Base-by-base conservation (phyloP, 2,329 filamentous ascomycete species). In the Coniochaeta prunicola region DNA sequence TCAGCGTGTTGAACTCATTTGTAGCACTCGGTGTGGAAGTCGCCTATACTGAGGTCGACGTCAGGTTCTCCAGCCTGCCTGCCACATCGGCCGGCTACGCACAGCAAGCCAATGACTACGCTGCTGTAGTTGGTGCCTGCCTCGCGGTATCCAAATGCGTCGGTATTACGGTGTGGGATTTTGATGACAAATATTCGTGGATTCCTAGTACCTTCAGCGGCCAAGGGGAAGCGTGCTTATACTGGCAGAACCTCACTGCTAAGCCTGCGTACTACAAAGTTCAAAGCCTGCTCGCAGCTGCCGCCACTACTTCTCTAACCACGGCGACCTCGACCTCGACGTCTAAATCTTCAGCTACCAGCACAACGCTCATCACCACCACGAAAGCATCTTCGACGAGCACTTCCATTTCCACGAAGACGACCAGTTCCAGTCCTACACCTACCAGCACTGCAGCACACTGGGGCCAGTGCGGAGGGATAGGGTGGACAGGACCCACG, bases 1-100 rank as follows among this genome's bases (percentile, higher is more conserved):
- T 73, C 33, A 71, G 74, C 0, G 76, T 77, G 15, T 78, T 85
- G 57, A 66, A 73, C 54, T 72, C 77, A 45, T 87, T 83, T 72
- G 75, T 76, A 1, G 71, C 73, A 1, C 75, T 82, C 1, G 77
- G 76, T 5, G 70, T 84, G 4, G 83, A 87, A 60, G 80, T 85
- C 4, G 82, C 82, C 5, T 77, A 84, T 67, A 87, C 84, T 1
- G 84, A 87, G 72, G 72, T 87, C 24, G 84, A 87, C 66, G 80
- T 87, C 61, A 75, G 83, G 31, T 77, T 68, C 66, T 48, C 53
- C 2, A 60, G 58, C n/a, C 65, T 80, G 10, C 78, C 79, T 0
- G 69, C 74, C 9, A 73, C 70, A 13, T 64, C 68, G 2, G 65
- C 71, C 6, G 75, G 74, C 34, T 69, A 77, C 40, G 65, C 68